Percentiles rank a stretch among this genome's conserved stretches.
phyloP scores from a whole-genome alignment of 176 grass and related monocot genomes.

The Olyra latifolia region DNA sequence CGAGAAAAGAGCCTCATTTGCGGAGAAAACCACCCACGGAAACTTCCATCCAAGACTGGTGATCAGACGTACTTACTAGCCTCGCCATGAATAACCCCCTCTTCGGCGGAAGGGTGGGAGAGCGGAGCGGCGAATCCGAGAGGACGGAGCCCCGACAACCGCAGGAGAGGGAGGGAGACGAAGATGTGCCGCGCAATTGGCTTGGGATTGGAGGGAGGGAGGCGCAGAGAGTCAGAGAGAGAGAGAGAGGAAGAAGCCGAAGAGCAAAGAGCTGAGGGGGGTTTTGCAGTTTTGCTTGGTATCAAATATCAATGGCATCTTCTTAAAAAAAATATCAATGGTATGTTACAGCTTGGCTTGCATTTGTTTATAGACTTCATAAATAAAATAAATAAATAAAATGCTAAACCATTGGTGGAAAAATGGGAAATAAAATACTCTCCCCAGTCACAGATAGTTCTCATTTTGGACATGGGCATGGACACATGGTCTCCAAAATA shows the following conservation, averaged over 20 bases:
- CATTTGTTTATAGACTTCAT: conserved; percentile 13
- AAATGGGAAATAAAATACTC: too few species aligned
- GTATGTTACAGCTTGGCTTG: conserved; percentile 20
- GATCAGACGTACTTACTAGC: conserved; percentile 93
- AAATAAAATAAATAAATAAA: background rate
- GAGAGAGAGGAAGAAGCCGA: background rate
- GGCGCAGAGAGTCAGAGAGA: background rate
- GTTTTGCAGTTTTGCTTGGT: too few species aligned
- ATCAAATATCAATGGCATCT: too few species aligned
- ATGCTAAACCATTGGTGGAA: background rate
- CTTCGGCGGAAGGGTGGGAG: conserved; percentile 29
- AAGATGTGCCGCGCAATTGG: conserved; percentile 19
- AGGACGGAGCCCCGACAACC: conserved; percentile 1
- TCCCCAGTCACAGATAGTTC: too few species aligned
- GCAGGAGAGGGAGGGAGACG: background rate
- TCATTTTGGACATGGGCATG: too few species aligned
- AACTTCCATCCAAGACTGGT: conserved; percentile 15
- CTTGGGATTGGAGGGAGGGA: conserved; percentile 16
- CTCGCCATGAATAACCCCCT: conserved; percentile 66
- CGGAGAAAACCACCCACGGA: background rate
- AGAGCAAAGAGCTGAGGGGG: conserved; percentile 22
- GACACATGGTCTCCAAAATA: too few species aligned
- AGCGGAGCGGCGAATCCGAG: conserved; percentile 4
- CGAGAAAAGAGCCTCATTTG: conserved; percentile 26
- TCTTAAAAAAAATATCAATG: too few species aligned